Base-by-base conservation (phyloP, 306 rosid species). In the Abrus pulchellus region DNA sequence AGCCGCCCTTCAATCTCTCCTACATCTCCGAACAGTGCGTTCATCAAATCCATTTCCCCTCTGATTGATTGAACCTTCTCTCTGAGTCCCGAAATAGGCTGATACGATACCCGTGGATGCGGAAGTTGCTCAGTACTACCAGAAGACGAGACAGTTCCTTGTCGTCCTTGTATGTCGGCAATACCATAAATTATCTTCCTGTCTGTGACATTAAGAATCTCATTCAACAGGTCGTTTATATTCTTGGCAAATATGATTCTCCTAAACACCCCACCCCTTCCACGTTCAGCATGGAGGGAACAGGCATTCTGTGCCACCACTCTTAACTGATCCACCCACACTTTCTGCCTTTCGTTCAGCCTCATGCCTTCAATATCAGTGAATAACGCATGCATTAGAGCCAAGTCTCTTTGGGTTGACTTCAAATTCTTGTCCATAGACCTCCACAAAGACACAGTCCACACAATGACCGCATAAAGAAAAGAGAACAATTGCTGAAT, bases 311-410 rank as follows among this genome's bases (percentile, higher is more conserved):
- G 48, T n/a, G 70, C 69, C 30, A 83, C 41, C 0, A 1, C n/a
- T 45, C 6, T n/a, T 43, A 83, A 7, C 68, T 86, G 81, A 38
- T 43, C 7, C 34, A 68, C 20, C 84, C 85, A 80, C 10, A 60
- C 71, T 27, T 7, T 8, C 74, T 79, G 80, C 34, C 66, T 78
- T 30, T 74, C 9, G 1, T 33, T 11, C 28, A 60, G 29, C n/a
- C 52, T 72, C 7, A 76, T 40, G 12, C 72, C 45, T 52, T 81
- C 74, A 0, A 44, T 41, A 3, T 83, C 82, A 1, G 5, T 13
- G 3, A 71, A 5, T 13, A 83, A 45, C 1, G 41, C 83, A 63
- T 1, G 0, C 62, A 77, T 71, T 28, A 63, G 40, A 27, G 1
- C 50, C 44, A 70, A 62, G 5, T 77, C 10, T 40, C 54, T 60